A percentile compares a stretch with the other conserved stretches of the same genome.
Evolutionary conservation across 73 alveolate genomes (phyloP).

Genomic region (Paraurostyla sp.): DNA sequence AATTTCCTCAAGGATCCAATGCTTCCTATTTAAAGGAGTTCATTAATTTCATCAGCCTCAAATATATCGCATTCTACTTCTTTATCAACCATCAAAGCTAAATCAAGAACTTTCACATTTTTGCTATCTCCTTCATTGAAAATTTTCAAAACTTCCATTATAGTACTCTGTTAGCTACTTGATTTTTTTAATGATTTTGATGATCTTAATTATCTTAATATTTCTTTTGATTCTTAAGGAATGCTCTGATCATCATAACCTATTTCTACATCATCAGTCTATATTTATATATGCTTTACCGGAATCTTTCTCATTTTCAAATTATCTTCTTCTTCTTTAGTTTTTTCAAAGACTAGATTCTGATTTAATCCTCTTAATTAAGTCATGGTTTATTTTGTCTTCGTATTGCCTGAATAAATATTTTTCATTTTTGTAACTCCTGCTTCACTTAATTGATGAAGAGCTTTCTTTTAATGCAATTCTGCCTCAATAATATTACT

Average conservation of each 20-base stretch:
- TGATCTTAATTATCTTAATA: background rate
- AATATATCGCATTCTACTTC: slow-evolving; percentile 1
- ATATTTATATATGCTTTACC: background rate
- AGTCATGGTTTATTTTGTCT: slow-evolving; percentile 53
- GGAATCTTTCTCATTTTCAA: slow-evolving; percentile 31
- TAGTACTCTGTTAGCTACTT: background rate
- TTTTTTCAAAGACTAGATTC: slow-evolving; percentile 11
- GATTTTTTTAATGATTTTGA: slow-evolving; percentile 1
- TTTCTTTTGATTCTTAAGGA: background rate
- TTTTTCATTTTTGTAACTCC: slow-evolving; percentile 22
- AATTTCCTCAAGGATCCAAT: slow-evolving; percentile 7
- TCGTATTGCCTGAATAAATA: background rate
- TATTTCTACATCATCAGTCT: slow-evolving; percentile 40
- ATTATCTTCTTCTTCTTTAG: slow-evolving; percentile 33
- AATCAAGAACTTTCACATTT: slow-evolving; percentile 21
- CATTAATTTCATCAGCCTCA: background rate
- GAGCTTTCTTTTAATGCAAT: slow-evolving; percentile 37
- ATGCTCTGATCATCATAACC: background rate
- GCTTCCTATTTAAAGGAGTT: background rate
- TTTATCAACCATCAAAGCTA: slow-evolving; percentile 4
- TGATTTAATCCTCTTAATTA: slow-evolving; percentile 36
- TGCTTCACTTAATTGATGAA: slow-evolving; percentile 48
- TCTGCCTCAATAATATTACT: slow-evolving; percentile 61
- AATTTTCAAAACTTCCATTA: background rate
- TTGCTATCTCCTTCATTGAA: background rate